Evolutionary conservation across 306 rosid species (phyloP), one percentile per base, ranked within the genome.

Genomic region (Bauhinia variegata): DNA sequence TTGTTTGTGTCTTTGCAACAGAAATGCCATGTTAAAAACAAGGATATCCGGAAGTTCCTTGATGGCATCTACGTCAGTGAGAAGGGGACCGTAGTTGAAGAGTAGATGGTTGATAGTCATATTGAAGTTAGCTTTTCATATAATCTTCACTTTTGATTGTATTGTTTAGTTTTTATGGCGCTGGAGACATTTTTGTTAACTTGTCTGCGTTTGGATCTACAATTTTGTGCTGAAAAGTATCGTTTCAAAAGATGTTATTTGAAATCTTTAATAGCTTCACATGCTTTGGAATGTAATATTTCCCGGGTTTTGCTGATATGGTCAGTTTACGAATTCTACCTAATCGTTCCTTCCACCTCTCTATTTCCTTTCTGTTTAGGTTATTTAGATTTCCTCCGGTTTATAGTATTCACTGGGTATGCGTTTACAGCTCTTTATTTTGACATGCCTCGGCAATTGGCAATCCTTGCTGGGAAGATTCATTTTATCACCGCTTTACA

Each of bases 1-100:
- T 0, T n/a, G n/a, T n/a, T 19, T 8, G 36, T 53, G 8, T 32
- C 28, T 14, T 68, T 74, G 63, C 2, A 12, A 76, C 96, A 90
- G 95, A 90, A 90, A 87, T 90, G 96, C 31, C 91, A 90, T 44
- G 96, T 90, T 2, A 87, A 90, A 60, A 90, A 90, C 14, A 90
- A 90, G 70, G 96, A 90, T 83, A 87, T 90, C 66, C 42, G 96
- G 74, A 90, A 90, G 87, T 90, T 90, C 19, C 88, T 90, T 63
- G 95, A 90, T 17, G 91, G 96, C 59, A 90, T 90, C 42, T 90
- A 90, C 54, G 96, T 90, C 1, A 87, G 96, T 5, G 95, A 90
- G 72, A 90, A 42, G 88, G 96, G 89, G 6, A 43, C 83, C 11
- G 77, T 90, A 43, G 0, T 39, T 14, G 89, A 85, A 5, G 91